Evolutionary conservation across 108 stramenopile genomes (phyloP).

Genomic region (Aurantiochytrium sp.): DNA sequence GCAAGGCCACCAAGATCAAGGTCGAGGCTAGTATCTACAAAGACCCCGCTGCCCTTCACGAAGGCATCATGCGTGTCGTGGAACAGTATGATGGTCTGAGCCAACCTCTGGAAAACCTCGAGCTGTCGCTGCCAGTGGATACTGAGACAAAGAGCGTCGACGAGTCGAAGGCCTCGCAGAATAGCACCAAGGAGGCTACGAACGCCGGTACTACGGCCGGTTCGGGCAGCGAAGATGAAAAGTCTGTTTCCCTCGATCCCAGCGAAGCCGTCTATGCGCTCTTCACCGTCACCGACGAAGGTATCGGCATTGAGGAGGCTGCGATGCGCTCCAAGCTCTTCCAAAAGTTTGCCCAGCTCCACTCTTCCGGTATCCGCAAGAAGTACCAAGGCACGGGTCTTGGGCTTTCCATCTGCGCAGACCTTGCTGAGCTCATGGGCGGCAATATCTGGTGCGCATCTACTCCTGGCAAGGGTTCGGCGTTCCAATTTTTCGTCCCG

Average conservation of each 20-base stretch:
- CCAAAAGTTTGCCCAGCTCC: slow-evolving; percentile 5
- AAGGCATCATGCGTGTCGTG: too few relatives aligned
- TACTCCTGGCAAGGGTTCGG: not conserved
- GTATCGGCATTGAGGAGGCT: not conserved
- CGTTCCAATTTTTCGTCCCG: not conserved
- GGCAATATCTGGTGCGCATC: not conserved
- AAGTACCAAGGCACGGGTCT: slow-evolving; percentile 6
- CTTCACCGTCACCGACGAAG: not conserved
- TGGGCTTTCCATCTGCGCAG: not conserved
- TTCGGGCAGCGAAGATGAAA: too few relatives aligned
- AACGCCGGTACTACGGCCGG: too few relatives aligned
- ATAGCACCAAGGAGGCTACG: too few relatives aligned
- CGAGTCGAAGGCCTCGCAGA: too few relatives aligned
- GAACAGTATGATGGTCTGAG: too few relatives aligned
- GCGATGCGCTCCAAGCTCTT: not conserved
- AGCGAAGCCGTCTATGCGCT: not conserved
- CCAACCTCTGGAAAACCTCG: too few relatives aligned
- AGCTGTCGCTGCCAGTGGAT: too few relatives aligned
- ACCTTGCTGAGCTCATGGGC: not conserved
- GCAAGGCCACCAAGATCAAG: not conserved
- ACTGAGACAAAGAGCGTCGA: too few relatives aligned
- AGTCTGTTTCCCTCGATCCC: too few relatives aligned
- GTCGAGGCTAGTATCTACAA: not conserved
- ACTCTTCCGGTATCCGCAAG: not conserved
- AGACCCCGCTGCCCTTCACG: not conserved